Base-by-base conservation (phyloP, 495 filamentous ascomycete genomes). In the Aspergillus diversus region DNA sequence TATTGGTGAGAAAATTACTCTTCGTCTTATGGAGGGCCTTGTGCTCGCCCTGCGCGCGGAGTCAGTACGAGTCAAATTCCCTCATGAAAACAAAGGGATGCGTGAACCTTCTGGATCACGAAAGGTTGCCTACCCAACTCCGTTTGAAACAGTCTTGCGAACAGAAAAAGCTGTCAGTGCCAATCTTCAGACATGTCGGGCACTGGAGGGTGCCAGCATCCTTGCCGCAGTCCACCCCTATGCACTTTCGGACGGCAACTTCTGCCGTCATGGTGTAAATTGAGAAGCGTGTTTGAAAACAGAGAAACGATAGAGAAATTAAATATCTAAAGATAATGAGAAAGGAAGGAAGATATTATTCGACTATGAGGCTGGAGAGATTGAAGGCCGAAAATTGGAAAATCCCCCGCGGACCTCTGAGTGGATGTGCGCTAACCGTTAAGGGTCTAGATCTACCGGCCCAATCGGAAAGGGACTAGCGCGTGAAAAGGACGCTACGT, bases 131-230 rank as follows among this genome's bases (percentile, higher is more conserved):
- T 86, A 98, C 95, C 95, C 95, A 99, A 80, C 92, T 98, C 72
- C 86, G 87, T 82, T 97, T 98, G 80, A 99, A 99, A 83, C 95
- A 99, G 69, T 98, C 96, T 73, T 99, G 96, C 11, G 92, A 92
- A 81, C 95, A 99, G 82, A 98, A 99, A 75, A 86, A 97, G 78
- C 92, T 95, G 72, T 94, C 92, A 69, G 90, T 93, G 53, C 90
- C 93, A 55, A 91, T 75, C 75, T 93, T 97, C 62, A 97, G 81
- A 69, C 95, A 99, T 51, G 90, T 97, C 32, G 95, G 95, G 80
- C 95, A 99, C 73, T 98, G 93, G 12, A 98, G 78, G 31, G 87
- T 80, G 37, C 92, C 87, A 47, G 92, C 92, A 62, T 92, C 87
- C 63, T 97, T 96, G 6, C 81, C 75, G 79, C 95, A 99, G 68